A percentile compares a stretch with the other conserved stretches of the same genome.
Conservation (phyloP, 2,329 filamentous ascomycete species). For the Hansfordia pulvinata region DNA sequence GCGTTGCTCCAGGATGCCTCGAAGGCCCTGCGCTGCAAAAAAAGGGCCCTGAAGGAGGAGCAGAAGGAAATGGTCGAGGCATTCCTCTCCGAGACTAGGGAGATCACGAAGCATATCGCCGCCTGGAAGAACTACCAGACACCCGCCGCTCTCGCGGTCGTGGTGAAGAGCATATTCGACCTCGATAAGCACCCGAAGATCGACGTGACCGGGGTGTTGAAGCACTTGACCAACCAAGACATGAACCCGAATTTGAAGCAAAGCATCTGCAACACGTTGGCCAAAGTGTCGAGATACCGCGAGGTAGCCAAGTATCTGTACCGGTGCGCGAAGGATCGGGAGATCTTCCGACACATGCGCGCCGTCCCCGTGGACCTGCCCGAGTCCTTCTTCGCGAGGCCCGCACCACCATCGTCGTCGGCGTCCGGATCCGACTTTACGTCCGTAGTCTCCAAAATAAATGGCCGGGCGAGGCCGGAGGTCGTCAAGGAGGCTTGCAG, state of each 20-base stretch:
- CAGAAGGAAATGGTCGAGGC: too few relatives aligned
- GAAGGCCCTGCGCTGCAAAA: constrained; percentile 7
- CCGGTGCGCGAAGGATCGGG: constrained; percentile 15
- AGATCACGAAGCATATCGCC: too few relatives aligned
- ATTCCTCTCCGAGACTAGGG: not conserved
- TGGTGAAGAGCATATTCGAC: constrained; percentile 15
- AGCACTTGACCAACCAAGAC: constrained; percentile 7
- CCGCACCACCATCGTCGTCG: not conserved
- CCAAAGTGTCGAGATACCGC: constrained; percentile 22
- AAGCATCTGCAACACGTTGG: constrained; percentile 17
- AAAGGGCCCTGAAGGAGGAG: too few relatives aligned
- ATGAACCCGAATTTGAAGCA: constrained; percentile 6
- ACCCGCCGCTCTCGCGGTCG: too few relatives aligned
- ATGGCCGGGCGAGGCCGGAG: constrained; percentile 1
- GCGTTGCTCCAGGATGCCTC: constrained; percentile 2
- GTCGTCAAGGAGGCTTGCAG: not conserved
- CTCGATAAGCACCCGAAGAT: constrained; percentile 11
- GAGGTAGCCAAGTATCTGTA: constrained; percentile 19
- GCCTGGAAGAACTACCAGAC: too few relatives aligned
- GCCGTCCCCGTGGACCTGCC: constrained; percentile 16
- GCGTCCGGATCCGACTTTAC: constrained; percentile 2
- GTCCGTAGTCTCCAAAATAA: constrained; percentile 5
- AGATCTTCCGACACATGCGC: constrained; percentile 14
- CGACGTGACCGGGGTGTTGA: constrained; percentile 5
- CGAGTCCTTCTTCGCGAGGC: constrained; percentile 10